Conservation (phyloP, 2,329 filamentous ascomycete genomes). For the Colletotrichum sp. region DNA sequence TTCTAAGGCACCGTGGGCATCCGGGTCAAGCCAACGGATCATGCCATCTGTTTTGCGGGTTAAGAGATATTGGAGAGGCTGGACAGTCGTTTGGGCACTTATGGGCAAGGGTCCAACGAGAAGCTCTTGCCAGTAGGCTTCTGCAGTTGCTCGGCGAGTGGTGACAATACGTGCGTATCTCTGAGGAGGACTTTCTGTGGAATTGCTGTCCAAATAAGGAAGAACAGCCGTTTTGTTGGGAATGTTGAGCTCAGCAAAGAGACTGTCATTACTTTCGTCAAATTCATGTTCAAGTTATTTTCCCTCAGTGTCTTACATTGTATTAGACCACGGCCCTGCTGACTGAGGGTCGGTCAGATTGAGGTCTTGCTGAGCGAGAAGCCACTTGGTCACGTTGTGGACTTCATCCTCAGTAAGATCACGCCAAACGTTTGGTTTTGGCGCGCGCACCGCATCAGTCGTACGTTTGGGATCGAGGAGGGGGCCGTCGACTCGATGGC, state of each 20-base stretch:
- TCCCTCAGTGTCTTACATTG: constrained; percentile 29
- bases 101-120: constrained; percentile 55
- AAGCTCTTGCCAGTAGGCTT: constrained; percentile 47
- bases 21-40: constrained; percentile 39
- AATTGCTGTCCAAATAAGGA: constrained; percentile 45
- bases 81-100: constrained; percentile 38
- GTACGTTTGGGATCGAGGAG: neutral
- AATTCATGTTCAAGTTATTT: neutral
- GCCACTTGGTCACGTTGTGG: constrained; percentile 40
- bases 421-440: constrained; percentile 46
- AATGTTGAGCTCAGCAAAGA: constrained; percentile 40
- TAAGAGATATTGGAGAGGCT: constrained; percentile 46
- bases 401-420: constrained; percentile 41
- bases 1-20: constrained; percentile 36
- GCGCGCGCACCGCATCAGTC: constrained; percentile 31
- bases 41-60: constrained; percentile 42
- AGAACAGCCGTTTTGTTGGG: constrained; percentile 57
- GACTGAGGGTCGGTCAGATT: constrained; percentile 41
- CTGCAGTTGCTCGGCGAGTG: constrained; percentile 40
- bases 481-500: neutral
- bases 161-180: constrained; percentile 50
- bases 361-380: constrained; percentile 42
- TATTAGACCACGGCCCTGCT: constrained; percentile 40
- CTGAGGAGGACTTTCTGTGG: constrained; percentile 32
- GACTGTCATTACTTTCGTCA: constrained; percentile 13